Evolutionary conservation across 176 grass and related monocot genomes (phyloP).

Genomic region (Zea mays): Zm-B73-REFERENCE-NAM-5.0 NC_050100.1:174187501-174188000

Average conservation of each 20-base stretch:
- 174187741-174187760: not conserved
- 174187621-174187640: not conserved
- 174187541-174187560: not conserved
- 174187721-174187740: not conserved
- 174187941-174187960: not conserved
- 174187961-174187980: not conserved
- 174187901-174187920: not conserved
- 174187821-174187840: not conserved
- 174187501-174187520: not conserved
- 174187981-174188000: not conserved
- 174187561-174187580: not conserved
- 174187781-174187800: conserved; percentile 5
- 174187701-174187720: not conserved
- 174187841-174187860: not conserved
- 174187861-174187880: not conserved
- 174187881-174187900: not conserved
- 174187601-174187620: not conserved
- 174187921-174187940: not conserved
- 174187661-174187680: not conserved
- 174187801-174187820: not conserved
- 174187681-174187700: not conserved
- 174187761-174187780: not conserved
- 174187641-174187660: not conserved
- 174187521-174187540: not conserved
- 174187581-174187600: not conserved